Evolutionary conservation across 2,329 filamentous ascomycete genomes (phyloP), one percentile per base, ranked within the genome.

Genomic region (Lachnellula suecica): DNA sequence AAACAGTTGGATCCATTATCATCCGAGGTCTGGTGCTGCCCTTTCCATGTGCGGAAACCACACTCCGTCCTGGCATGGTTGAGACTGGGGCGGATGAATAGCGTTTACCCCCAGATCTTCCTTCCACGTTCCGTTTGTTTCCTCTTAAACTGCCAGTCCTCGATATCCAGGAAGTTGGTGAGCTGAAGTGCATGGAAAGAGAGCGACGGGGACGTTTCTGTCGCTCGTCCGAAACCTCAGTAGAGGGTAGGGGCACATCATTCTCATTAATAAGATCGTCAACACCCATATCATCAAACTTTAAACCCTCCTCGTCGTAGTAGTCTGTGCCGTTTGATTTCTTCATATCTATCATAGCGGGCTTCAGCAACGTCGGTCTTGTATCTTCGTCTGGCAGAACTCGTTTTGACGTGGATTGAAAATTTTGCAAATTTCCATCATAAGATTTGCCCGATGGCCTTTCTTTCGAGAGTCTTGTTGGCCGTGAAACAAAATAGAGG

Each of bases 121-220:
- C 66, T 48, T 75, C 71, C 55, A 70, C 69, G 53, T 72, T 74
- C 54, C 78, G 74, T 67, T 83, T 85, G 25, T 75, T 70, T 20
- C 78, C 77, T 44, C 81, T 77, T 48, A 84, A 64, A 68, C 82
- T 85, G 49, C 79, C 77, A 8, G 76, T 73, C 64, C 72, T 79
- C 29, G 79, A 70, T 56, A 83, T 78, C 81, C 82, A 84, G 45
- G 71, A 78, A 45, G 71, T 73, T 15, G 82, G 75, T 2, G 82
- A 79, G 54, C 74, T 74, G 54, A 86, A 81, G 49, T 83, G 80
- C 74, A 82, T 78, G 15, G 83, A 85, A 23, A 81, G 70, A 15
- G 83, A 84, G 53, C 79, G 75, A 49, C 73, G 74, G 11, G 78
- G 70, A 46, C 68, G 71, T 59, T 74, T 77, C 7, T 74, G 72